Conservation (phyloP, 345 rosid species). For the Aquilaria malaccensis region DNA sequence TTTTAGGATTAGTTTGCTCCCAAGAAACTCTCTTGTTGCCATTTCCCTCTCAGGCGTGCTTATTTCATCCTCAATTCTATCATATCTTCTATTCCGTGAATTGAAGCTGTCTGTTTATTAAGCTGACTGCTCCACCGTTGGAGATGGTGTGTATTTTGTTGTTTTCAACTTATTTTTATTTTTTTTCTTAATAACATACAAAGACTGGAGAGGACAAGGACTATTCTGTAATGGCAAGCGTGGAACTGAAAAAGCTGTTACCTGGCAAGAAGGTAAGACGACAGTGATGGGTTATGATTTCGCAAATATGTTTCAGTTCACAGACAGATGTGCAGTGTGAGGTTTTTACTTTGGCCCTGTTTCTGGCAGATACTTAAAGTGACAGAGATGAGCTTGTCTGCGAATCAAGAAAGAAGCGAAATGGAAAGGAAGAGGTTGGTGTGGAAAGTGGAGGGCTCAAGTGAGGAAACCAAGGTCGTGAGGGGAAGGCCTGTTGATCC, state of each 20-base stretch:
- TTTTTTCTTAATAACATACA: background rate
- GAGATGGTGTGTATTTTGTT: too few species aligned
- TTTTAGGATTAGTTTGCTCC: too few species aligned
- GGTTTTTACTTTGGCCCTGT: background rate
- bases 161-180: too few species aligned
- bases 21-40: too few species aligned
- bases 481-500: constrained; percentile 72
- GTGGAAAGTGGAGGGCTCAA: constrained; percentile 68
- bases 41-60: too few species aligned
- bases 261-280: constrained; percentile 57
- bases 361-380: constrained; percentile 44
- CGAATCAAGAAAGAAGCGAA: constrained; percentile 65
- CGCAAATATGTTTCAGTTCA: background rate
- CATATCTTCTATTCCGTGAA: too few species aligned
- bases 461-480: constrained; percentile 24
- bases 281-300: background rate
- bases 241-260: constrained; percentile 68
- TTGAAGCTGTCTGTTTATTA: too few species aligned
- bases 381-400: constrained; percentile 78
- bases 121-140: too few species aligned
- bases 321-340: background rate
- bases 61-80: too few species aligned
- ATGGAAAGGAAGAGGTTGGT: constrained; percentile 78
- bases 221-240: constrained; percentile 61
- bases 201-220: constrained; percentile 82